Evolutionary conservation across 805 yeast genomes (phyloP).

Genomic region (Candida ficus): DNA sequence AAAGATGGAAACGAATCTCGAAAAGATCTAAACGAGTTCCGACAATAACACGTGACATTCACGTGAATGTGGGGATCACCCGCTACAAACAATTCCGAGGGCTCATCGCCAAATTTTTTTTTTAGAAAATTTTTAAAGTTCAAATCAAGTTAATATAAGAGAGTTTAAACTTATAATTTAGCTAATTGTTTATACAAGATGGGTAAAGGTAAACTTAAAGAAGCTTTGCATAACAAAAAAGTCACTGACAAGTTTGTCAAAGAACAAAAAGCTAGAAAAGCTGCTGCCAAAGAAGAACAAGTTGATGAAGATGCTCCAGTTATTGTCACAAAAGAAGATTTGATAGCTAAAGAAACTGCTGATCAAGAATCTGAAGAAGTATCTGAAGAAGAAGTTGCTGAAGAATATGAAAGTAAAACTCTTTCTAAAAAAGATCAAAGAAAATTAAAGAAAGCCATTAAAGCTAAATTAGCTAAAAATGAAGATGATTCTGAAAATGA

Average conservation of each 20-base stretch:
- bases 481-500: constrained; percentile 22
- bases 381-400: constrained; percentile 16
- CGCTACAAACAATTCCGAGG: constrained; percentile 3
- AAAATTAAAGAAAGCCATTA: constrained; percentile 44
- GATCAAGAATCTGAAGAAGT: constrained; percentile 13
- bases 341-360: constrained; percentile 18
- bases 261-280: constrained; percentile 12
- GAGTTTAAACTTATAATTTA: neutral
- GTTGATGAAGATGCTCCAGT: constrained; percentile 27
- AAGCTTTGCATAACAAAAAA: constrained; percentile 17
- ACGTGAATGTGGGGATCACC: too few relatives aligned
- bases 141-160: neutral
- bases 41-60: too few relatives aligned
- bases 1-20: too few relatives aligned
- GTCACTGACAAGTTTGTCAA: constrained; percentile 18
- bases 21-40: constrained; percentile 5
- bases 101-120: constrained; percentile 11
- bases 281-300: constrained; percentile 19
- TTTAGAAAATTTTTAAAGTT: constrained; percentile 4
- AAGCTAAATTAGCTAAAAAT: constrained; percentile 19
- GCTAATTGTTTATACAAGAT: constrained; percentile 6
- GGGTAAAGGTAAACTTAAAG: constrained; percentile 26
- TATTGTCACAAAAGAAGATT: constrained; percentile 29
- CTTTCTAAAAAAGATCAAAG: constrained; percentile 63
- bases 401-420: constrained; percentile 40